phyloP scores from a whole-genome alignment of 2,329 filamentous ascomycete species.

The Bretziella fagacearum region DNA sequence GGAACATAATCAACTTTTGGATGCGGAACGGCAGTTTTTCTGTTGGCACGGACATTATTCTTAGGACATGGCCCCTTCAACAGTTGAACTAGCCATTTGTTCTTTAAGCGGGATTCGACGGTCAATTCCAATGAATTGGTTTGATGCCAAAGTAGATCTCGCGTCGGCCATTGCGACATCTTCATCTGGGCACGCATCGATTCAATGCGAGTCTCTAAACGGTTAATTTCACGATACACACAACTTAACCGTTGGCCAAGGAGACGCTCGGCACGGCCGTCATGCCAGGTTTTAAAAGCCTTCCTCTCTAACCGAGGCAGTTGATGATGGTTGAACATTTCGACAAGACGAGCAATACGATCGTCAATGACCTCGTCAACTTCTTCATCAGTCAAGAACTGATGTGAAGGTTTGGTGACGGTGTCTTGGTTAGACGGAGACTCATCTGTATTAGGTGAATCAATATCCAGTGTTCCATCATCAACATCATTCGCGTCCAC shows the following conservation, averaged over 20 bases:
- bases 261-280: background rate
- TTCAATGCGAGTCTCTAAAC: conserved; percentile 34
- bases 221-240: conserved; percentile 24
- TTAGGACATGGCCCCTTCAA: conserved; percentile 24
- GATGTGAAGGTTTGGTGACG: conserved; percentile 13
- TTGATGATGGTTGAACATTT: conserved; percentile 8
- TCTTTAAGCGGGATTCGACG: conserved; percentile 41
- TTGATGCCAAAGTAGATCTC: conserved; percentile 35
- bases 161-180: conserved; percentile 33
- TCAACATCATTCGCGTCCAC: background rate
- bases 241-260: conserved; percentile 24
- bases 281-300: conserved; percentile 12
- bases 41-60: background rate
- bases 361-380: conserved; percentile 12
- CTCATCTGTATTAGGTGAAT: conserved; percentile 17
- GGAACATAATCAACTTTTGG: conserved; percentile 6
- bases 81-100: conserved; percentile 32
- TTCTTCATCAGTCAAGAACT: conserved; percentile 2
- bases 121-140: conserved; percentile 46
- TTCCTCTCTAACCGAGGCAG: conserved; percentile 9
- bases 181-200: conserved; percentile 38
- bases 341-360: conserved; percentile 4
- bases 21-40: conserved; percentile 11
- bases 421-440: background rate
- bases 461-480: conserved; percentile 14